Evolutionary conservation across 257 asterid genomes (phyloP).

Genomic region (Solanum chiquidenum): DNA sequence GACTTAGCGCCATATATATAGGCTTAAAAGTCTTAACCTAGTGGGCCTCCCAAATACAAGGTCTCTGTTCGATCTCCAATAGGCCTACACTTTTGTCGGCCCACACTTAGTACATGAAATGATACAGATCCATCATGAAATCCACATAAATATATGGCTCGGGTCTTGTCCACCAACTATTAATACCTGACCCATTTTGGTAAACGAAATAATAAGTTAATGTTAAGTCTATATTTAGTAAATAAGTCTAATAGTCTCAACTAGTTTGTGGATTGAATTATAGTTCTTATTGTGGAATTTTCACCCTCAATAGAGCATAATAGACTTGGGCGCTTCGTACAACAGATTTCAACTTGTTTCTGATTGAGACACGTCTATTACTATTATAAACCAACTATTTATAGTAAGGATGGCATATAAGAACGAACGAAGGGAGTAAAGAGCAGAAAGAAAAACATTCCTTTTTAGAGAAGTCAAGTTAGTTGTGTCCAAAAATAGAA

Average conservation of each 20-base stretch:
- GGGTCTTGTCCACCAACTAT: neutral
- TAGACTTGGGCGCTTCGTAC: neutral
- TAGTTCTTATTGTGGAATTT: neutral
- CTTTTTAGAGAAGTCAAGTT: neutral
- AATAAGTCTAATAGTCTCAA: too few species aligned
- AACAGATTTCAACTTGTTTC: too few species aligned
- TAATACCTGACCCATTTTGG: neutral
- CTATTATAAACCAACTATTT: too few species aligned
- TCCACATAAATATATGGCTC: neutral
- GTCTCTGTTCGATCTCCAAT: neutral
- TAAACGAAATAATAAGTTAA: too few species aligned
- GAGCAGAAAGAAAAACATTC: too few species aligned
- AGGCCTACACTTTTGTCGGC: neutral
- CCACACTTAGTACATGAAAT: neutral
- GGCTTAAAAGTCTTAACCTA: too few species aligned
- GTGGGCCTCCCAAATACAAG: neutral
- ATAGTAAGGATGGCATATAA: too few species aligned
- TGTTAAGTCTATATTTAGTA: neutral
- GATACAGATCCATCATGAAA: neutral
- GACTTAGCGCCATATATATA: neutral
- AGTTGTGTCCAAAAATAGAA: neutral
- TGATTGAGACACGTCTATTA: neutral
- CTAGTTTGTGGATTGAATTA: too few species aligned
- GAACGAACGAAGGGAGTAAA: fast-evolving
- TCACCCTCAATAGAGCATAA: neutral